Evolutionary conservation across 768 basidiomycete species (phyloP), one percentile per base, ranked within the genome.

Genomic region (Collybia sp.): DNA sequence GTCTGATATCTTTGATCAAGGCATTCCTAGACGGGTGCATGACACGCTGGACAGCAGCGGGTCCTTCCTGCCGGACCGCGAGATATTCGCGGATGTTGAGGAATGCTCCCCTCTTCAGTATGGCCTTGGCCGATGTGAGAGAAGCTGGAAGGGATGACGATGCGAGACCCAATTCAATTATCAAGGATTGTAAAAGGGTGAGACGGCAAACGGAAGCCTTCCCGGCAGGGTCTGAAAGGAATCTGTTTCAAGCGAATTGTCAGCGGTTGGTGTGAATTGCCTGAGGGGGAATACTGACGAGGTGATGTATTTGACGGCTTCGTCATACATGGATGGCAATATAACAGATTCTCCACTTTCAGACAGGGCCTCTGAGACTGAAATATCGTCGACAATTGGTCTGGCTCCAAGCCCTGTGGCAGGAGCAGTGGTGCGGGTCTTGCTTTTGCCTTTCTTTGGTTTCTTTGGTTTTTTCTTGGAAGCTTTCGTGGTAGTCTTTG

Each of bases 21-120:
- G 85, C 77, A 13, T 45, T 74, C 52, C 74, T 73, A 62, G 65
- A 84, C 4, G 83, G 77, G 50, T 83, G 77, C 74, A 90, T 70
- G 46, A 82, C 74, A 35, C 66, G 53, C 45, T 69, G 80, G 30
- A 90, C 68, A 18, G 81, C 84, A 5, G 69, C 72, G 25, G 76
- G 79, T 1, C 86, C 86, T 56, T 82, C 72, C 44, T 66, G 69
- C 33, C 88, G 82, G 30, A 76, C 75, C 13, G 77, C 76, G 47
- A 88, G 69, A 60, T 90, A 90, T 49, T 89, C 86, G 41, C 73
- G 72, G 47, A 91, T 76, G 55, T 87, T 88, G 25, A 90, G 54
- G 57, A 88, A 88, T 0, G 71, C 85, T 34, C 70, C 71, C 5
- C 79, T 65, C 63, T 85, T 88, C 40, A 90, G 62, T 35, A 83